Percentiles rank a stretch among this genome's conserved stretches.
phyloP scores from a whole-genome alignment of 2,329 filamentous ascomycete genomes.

The Nemania sp. region DNA sequence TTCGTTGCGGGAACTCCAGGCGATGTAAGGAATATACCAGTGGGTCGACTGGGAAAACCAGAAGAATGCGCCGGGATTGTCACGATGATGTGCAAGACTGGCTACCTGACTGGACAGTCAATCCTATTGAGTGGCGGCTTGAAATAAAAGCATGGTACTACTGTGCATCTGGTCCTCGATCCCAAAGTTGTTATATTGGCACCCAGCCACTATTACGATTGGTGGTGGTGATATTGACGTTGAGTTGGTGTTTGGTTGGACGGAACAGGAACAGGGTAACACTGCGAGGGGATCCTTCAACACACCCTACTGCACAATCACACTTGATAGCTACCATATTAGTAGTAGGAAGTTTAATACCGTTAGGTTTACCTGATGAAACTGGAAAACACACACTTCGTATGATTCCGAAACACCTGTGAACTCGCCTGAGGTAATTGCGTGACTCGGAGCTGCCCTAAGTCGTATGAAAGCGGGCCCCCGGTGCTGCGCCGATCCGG shows the following conservation, averaged over 20 bases:
- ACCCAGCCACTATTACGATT: no score
- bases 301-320: no score
- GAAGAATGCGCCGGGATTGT: constrained; percentile 66
- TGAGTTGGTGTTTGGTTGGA: no score
- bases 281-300: no score
- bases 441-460: background rate
- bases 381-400: background rate
- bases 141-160: constrained; percentile 44
- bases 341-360: no score
- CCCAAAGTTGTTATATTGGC: no score
- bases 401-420: background rate
- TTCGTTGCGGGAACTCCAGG: constrained; percentile 57
- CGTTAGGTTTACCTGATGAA: no score
- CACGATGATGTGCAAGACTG: constrained; percentile 63
- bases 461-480: background rate
- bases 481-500: constrained; percentile 14
- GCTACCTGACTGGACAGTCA: constrained; percentile 63
- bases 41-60: constrained; percentile 61
- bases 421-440: background rate
- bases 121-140: constrained; percentile 57
- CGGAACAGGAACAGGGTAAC: no score
- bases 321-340: no score
- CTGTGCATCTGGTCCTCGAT: no score
- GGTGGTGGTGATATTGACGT: no score
- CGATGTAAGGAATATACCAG: constrained; percentile 62